Conservation (phyloP, 257 asterid species). For the Rhazya stricta region DNA sequence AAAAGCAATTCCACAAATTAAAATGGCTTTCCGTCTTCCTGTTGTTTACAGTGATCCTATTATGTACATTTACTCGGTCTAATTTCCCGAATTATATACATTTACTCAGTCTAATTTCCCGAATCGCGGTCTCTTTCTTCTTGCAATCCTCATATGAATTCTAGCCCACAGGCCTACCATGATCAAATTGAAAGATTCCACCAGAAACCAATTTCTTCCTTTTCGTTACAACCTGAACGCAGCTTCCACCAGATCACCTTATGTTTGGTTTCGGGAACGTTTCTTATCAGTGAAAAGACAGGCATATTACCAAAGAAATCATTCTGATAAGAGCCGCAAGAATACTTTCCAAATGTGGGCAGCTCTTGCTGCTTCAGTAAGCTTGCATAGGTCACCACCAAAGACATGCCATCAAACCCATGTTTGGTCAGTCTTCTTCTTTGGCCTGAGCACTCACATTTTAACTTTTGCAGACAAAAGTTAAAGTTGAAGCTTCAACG, state of each 20-base stretch:
- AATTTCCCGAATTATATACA: not conserved
- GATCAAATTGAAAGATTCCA: not conserved
- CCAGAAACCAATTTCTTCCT: not conserved
- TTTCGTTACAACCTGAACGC: not conserved
- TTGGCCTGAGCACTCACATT: not conserved
- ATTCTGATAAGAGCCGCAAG: not conserved
- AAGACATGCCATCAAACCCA: slow-evolving; percentile 1
- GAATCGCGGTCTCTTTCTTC: not conserved
- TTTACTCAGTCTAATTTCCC: not conserved
- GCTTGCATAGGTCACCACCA: not conserved
- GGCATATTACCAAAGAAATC: not conserved
- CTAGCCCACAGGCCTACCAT: not conserved
- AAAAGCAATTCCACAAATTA: too few relatives aligned
- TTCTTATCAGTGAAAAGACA: too few relatives aligned
- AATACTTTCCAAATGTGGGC: not conserved
- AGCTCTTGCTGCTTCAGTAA: not conserved
- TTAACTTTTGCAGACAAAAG: not conserved
- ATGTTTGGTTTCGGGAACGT: not conserved
- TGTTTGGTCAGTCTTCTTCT: slow-evolving; percentile 1
- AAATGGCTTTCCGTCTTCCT: not conserved
- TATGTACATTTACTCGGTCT: not conserved
- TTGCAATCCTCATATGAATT: not conserved
- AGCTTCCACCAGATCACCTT: not conserved
- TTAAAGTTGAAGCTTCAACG: not conserved
- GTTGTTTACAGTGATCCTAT: not conserved